Conservation (phyloP, 805 yeast genomes). For the Candida peoriensis region DNA sequence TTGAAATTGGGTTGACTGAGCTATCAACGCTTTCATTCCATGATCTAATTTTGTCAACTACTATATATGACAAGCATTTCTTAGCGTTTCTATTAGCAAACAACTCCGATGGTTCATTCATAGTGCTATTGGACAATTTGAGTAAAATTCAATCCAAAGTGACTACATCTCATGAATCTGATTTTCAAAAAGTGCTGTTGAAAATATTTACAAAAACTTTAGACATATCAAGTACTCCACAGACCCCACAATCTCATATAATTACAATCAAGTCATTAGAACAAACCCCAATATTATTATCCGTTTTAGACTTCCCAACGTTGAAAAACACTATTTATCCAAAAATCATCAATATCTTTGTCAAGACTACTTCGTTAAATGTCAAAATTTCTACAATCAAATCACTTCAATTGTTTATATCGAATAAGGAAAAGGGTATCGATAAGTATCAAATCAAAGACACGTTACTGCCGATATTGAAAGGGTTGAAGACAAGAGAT, state of each 20-base stretch:
- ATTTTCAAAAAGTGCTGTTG: constrained; percentile 43
- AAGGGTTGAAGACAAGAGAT: constrained; percentile 72
- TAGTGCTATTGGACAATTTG: constrained; percentile 44
- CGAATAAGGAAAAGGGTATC: constrained; percentile 45
- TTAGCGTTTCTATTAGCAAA: constrained; percentile 24
- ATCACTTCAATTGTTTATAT: constrained; percentile 52
- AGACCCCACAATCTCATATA: constrained; percentile 17
- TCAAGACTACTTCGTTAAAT: constrained; percentile 77
- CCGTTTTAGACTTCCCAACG: constrained; percentile 57
- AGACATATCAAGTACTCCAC: constrained; percentile 8
- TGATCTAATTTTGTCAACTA: constrained; percentile 61
- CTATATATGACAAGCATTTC: too few relatives aligned
- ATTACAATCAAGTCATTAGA: constrained; percentile 42
- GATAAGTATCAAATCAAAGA: constrained; percentile 72
- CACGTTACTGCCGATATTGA: constrained; percentile 73
- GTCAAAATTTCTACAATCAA: constrained; percentile 67
- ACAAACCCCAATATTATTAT: constrained; percentile 36
- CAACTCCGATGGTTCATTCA: constrained; percentile 36
- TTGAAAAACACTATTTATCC: constrained; percentile 78
- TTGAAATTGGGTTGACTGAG: constrained; percentile 51
- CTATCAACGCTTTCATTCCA: constrained; percentile 76
- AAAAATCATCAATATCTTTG: constrained; percentile 61
- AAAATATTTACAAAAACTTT: constrained; percentile 35
- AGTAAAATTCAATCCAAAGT: constrained; percentile 42
- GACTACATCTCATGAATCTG: constrained; percentile 35